Evolutionary conservation across 345 rosid species (phyloP).

Genomic region (Lenwebbia sp.): DNA sequence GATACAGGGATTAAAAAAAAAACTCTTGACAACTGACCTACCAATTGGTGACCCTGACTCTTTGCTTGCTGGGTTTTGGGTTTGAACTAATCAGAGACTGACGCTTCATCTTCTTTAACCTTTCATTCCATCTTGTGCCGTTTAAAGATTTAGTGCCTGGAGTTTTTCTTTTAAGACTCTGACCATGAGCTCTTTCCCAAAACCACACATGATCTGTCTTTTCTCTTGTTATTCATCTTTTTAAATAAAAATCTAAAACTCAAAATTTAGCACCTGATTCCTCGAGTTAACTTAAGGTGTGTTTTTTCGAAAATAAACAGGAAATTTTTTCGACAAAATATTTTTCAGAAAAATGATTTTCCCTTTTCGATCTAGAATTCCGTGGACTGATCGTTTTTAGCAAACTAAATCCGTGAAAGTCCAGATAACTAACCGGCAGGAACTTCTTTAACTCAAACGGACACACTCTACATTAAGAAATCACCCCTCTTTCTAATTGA

Average conservation of each 20-base stretch:
- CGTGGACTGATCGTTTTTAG: too few relatives aligned
- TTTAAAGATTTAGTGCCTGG: not conserved
- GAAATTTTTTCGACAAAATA: too few relatives aligned
- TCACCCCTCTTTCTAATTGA: not conserved
- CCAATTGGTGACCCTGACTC: not conserved
- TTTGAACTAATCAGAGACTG: not conserved
- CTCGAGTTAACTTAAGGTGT: not conserved
- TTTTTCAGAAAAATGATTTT: too few relatives aligned
- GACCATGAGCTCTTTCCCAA: not conserved
- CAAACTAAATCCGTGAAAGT: too few relatives aligned
- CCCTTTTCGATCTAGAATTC: too few relatives aligned
- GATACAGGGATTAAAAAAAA: not conserved
- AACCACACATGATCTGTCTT: not conserved
- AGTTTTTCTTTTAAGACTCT: not conserved
- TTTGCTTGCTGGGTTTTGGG: not conserved
- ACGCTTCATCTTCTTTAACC: not conserved
- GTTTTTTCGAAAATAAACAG: too few relatives aligned
- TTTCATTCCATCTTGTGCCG: not conserved
- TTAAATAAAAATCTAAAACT: not conserved
- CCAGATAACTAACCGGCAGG: too few relatives aligned
- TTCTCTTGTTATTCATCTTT: not conserved
- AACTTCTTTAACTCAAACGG: too few relatives aligned
- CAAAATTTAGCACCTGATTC: not conserved
- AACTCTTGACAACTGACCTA: not conserved
- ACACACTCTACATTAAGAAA: not conserved